phyloP scores from a whole-genome alignment of 768 basidiomycete genomes.

The Coprinellus micaceus region DNA sequence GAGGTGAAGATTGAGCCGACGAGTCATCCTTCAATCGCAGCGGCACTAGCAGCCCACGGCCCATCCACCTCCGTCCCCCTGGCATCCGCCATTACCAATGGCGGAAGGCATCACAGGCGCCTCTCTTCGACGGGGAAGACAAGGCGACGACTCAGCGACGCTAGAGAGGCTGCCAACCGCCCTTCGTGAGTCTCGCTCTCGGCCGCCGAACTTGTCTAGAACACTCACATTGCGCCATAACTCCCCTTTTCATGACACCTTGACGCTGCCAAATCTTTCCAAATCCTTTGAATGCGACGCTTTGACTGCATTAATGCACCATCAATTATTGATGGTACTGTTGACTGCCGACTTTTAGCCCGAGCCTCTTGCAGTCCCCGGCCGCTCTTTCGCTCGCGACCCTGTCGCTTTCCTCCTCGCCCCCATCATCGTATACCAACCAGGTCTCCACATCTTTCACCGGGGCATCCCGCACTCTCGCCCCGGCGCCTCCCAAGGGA shows the following conservation, averaged over 20 bases:
- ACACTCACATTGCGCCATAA: not conserved
- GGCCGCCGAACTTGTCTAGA: slow-evolving; percentile 9
- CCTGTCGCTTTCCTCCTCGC: slow-evolving; percentile 42
- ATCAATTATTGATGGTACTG: slow-evolving; percentile 7
- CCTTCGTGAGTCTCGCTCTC: slow-evolving; percentile 60
- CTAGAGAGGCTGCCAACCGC: slow-evolving; percentile 69
- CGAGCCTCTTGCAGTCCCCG: slow-evolving; percentile 28
- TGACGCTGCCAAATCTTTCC: not conserved
- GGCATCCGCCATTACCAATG: slow-evolving; percentile 24
- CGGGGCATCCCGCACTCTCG: slow-evolving; percentile 21
- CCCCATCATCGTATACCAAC: slow-evolving; percentile 23
- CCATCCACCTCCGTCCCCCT: slow-evolving; percentile 20
- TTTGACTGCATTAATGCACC: not conserved
- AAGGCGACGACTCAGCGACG: slow-evolving; percentile 72
- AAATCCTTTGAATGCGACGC: not conserved
- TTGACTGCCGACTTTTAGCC: slow-evolving; percentile 20
- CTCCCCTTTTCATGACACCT: not conserved
- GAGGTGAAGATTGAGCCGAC: slow-evolving; percentile 2
- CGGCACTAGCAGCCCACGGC: slow-evolving; percentile 8
- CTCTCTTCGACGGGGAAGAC: slow-evolving; percentile 68
- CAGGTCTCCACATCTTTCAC: slow-evolving; percentile 23
- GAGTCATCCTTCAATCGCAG: slow-evolving; percentile 4
- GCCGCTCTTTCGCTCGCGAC: slow-evolving; percentile 43
- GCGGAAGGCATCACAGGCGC: slow-evolving; percentile 57
- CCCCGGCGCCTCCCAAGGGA: slow-evolving; percentile 16